Base-by-base conservation (phyloP, 129 eudicot species). In the Silybum marianum region DNA sequence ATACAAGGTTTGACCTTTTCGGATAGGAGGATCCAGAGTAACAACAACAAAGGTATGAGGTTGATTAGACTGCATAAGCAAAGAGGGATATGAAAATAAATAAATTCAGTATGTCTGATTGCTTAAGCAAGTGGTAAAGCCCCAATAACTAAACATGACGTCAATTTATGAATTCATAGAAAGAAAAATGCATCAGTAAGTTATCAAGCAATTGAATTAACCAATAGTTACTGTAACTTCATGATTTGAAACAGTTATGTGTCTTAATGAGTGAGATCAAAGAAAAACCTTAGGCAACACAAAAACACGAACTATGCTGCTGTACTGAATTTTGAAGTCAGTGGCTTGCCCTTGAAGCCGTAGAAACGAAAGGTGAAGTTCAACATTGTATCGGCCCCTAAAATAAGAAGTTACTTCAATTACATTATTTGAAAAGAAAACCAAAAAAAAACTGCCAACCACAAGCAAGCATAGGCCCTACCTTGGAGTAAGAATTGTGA, bases 331-430 rank as follows among this genome's bases (percentile, higher is more conserved):
- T 83, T 95, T 95, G 72, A 95, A 95, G 87, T 95, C 99, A 75
- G 92, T 93, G 60, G 98, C 99, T 85, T 91, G 97, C 69, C 99
- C 99, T 91, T 92, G 98, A 58, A 95, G 97, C 71, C 97, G 93
- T 80, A 95, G 78, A 84, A 95, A 95, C 24, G 98, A 92, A 72
- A 89, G 90, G 81, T 95, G 99, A 78, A 95, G 99, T 69, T 95
- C 99, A 77, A 95, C 89, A 87, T 78, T 91, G 86, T 93, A 95
- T 13, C 97, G 90, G 3, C 97, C 99, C 97, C 99, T 95, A 67
- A 42, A 86, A 71, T 21, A 78, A 76, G 14, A 32, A 34, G 54
- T 21, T 16, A 77, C 25, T 69, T 24, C 69, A 7, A 40, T 79
- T 54, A 83, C 51, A 69, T 25, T 58, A 34, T 3, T 38, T 73